Conservation (phyloP, 257 asterid genomes). For the Haberlea rhodopensis region DNA sequence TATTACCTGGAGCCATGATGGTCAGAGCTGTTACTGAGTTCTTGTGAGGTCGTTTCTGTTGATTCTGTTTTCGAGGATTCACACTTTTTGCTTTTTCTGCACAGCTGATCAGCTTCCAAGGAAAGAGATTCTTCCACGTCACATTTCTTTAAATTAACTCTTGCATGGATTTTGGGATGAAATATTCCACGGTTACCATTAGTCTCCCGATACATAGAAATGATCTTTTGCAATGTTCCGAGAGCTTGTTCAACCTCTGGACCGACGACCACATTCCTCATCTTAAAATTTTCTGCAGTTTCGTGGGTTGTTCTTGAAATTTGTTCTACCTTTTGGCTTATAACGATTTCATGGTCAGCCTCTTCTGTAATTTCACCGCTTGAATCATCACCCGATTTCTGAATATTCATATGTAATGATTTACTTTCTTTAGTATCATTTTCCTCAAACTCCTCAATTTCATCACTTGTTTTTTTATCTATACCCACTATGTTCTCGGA, state of each 20-base stretch:
- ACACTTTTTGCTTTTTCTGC: constrained; percentile 16
- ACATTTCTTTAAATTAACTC: constrained; percentile 24
- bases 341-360: constrained; percentile 22
- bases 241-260: constrained; percentile 51
- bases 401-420: constrained; percentile 22
- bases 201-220: constrained; percentile 44
- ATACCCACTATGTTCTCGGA: constrained; percentile 24
- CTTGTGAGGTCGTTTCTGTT: constrained; percentile 30
- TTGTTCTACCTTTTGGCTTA: constrained; percentile 38
- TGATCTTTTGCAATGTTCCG: constrained; percentile 59
- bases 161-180: constrained; percentile 14
- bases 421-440: constrained; percentile 28
- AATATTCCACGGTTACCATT: constrained; percentile 23
- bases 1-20: constrained; percentile 63
- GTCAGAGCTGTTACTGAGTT: constrained; percentile 47
- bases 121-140: constrained; percentile 26
- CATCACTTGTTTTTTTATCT: constrained; percentile 27
- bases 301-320: constrained; percentile 25
- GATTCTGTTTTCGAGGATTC: constrained; percentile 27
- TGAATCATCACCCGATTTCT: constrained; percentile 16
- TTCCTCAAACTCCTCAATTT: constrained; percentile 59
- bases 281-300: constrained; percentile 19
- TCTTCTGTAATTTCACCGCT: constrained; percentile 28
- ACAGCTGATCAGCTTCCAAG: constrained; percentile 31
- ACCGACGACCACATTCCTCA: constrained; percentile 27